These are phyloP conservation scores for Pyricularia grisea DNA, from an alignment of 2,329 filamentous ascomycete genomes.

Conservation along the genomic window DNA sequence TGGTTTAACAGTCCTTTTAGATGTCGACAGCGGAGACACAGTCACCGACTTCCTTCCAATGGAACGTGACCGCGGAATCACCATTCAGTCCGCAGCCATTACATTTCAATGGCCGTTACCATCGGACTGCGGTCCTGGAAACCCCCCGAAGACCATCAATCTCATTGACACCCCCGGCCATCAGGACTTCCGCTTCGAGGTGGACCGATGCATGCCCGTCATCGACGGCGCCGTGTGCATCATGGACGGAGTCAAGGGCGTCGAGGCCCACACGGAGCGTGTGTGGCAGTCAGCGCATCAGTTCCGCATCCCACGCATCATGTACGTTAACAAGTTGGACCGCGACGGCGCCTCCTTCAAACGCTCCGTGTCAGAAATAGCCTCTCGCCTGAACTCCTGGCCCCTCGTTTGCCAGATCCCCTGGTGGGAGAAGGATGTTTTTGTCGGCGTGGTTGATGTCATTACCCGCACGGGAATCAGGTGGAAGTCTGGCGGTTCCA, in stretches of 20 bases:
- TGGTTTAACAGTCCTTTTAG: slow-evolving; percentile 25
- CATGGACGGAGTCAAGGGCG: slow-evolving; percentile 33
- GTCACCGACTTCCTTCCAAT: slow-evolving; percentile 95
- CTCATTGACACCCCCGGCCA: slow-evolving; percentile 95
- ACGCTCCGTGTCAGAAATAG: slow-evolving; percentile 78
- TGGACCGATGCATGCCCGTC: slow-evolving; percentile 65
- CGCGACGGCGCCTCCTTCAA: slow-evolving; percentile 76
- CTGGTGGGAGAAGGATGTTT: slow-evolving; percentile 77
- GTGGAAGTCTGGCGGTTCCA: slow-evolving; percentile 46
- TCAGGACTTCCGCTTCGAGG: slow-evolving; percentile 95
- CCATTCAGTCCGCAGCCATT: slow-evolving; percentile 94
- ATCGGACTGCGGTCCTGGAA: slow-evolving; percentile 27
- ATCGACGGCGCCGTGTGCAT: slow-evolving; percentile 25
- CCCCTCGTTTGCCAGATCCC: slow-evolving; percentile 91
- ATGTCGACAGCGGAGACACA: slow-evolving; percentile 93
- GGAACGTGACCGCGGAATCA: slow-evolving; percentile 87
- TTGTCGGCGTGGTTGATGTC: slow-evolving; percentile 79
- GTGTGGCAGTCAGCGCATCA: slow-evolving; percentile 88
- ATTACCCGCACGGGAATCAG: slow-evolving; percentile 65
- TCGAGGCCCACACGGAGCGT: slow-evolving; percentile 94
- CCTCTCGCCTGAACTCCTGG: slow-evolving; percentile 68
- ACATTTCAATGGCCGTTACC: slow-evolving; percentile 83
- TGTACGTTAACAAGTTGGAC: slow-evolving; percentile 81
- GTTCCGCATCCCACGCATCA: slow-evolving; percentile 73
- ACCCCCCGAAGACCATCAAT: slow-evolving; percentile 62